Percentiles rank a stretch among this genome's conserved stretches.
These are phyloP conservation scores for Avena insularis DNA, from an alignment of 176 grass and related monocot genomes.

Conservation along the genomic window DNA sequence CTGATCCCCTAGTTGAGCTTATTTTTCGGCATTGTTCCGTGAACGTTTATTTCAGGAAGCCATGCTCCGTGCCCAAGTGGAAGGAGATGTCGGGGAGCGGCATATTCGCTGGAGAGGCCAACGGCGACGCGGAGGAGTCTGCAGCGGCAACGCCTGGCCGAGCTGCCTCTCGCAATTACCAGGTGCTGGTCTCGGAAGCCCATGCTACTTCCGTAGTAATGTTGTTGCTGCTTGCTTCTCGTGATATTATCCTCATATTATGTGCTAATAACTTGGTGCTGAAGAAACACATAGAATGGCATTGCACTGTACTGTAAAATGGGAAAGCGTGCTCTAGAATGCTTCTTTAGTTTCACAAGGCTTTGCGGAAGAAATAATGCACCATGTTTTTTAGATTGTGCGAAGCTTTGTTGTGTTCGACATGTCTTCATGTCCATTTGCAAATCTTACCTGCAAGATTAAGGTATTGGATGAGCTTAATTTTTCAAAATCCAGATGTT, in stretches of 20 bases:
- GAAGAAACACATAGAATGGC: not conserved
- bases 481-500: not conserved
- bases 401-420: not conserved
- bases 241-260: not conserved
- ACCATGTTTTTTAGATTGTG: not conserved
- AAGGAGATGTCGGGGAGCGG: conserved; percentile 96
- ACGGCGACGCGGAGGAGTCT: conserved; percentile 50
- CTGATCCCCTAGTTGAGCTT: not conserved
- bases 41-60: conserved; percentile 59
- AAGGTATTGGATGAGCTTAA: not conserved
- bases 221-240: conserved; percentile 3
- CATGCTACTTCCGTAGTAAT: not conserved
- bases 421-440: not conserved
- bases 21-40: not conserved
- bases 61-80: conserved; percentile 86
- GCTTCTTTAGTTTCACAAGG: not conserved
- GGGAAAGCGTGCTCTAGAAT: not conserved
- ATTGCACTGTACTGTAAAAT: not conserved
- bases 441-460: conserved; percentile 12
- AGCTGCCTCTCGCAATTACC: conserved; percentile 58
- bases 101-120: conserved; percentile 61
- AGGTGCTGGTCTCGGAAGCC: conserved; percentile 43
- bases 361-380: not conserved
- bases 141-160: conserved; percentile 44
- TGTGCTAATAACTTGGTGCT: conserved; percentile 1